Base-by-base conservation (phyloP, 106 monocot genomes). In the Allium sativum region DNA sequence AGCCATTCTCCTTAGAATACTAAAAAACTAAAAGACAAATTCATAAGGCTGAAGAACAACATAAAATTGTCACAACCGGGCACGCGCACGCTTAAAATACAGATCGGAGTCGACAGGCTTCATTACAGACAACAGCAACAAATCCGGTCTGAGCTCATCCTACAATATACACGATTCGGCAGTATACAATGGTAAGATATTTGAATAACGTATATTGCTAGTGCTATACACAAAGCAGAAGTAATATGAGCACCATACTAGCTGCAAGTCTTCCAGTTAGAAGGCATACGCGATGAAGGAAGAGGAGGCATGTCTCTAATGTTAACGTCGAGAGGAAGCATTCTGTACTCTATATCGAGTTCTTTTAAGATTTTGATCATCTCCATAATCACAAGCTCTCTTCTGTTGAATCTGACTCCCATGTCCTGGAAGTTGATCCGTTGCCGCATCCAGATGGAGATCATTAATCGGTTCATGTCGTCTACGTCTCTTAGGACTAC, bases 401-500 rank as follows among this genome's bases (percentile, higher is more conserved):
- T 93, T 72, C 93, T 69, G 2, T 20, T 18, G 59, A 65, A 88
- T 53, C 71, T 88, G 75, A 68, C 18, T 18, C 84, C 88, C 84
- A 93, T 85, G 40, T 88, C 70, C 67, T 93, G 88, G 22, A 78
- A 75, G 58, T 93, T 93, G 22, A 88, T 88, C 1, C 77, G 64
- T 42, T 93, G 92, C 8, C 71, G 61, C 64, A 84, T 71, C 88
- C 88, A 93, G 13, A 93, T 67, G 7, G 93, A 84, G 15, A 93
- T 52, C 41, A 77, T 93, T 51, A 93, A 20, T 48, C 70, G 76
- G 68, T 93, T 93, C 78, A 79, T 80, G 54, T 93, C 93, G 52
- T 93, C 84, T 19, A 93, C 73, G 9, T 93, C 93, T 57, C 61
- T 81, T 20, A 93, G 64, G 7, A 93, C 77, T 8, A 88, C 72